Percentiles rank a stretch among this genome's conserved stretches.
phyloP scores from a whole-genome alignment of 495 filamentous ascomycete genomes.

The Aspergillus baeticus region DNA sequence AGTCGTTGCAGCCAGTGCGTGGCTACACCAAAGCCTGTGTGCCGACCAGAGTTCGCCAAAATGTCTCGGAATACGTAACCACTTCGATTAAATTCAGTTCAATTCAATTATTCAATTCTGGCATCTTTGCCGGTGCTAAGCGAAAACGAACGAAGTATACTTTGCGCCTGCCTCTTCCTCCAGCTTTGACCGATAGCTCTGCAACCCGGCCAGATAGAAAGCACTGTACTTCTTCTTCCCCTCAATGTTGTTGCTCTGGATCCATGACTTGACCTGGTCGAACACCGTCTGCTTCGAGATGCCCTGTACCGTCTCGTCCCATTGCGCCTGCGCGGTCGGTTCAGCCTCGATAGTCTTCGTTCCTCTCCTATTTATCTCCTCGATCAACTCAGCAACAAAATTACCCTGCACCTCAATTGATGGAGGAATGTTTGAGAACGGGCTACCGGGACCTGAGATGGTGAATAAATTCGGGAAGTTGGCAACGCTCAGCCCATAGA shows the following conservation, averaged over 20 bases:
- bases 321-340: slow-evolving; percentile 41
- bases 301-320: slow-evolving; percentile 36
- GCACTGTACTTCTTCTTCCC: slow-evolving; percentile 27
- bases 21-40: neutral
- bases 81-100: too few relatives aligned
- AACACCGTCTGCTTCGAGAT: slow-evolving; percentile 40
- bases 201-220: slow-evolving; percentile 20
- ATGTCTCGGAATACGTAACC: too few relatives aligned
- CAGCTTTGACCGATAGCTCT: slow-evolving; percentile 7
- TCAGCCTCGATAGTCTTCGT: slow-evolving; percentile 36
- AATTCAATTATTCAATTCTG: too few relatives aligned
- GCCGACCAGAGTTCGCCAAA: too few relatives aligned
- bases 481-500: slow-evolving; percentile 38
- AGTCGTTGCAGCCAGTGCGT: neutral
- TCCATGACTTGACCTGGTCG: slow-evolving; percentile 27
- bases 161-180: neutral
- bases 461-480: slow-evolving; percentile 39
- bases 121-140: too few relatives aligned
- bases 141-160: neutral
- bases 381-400: slow-evolving; percentile 10
- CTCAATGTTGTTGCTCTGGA: slow-evolving; percentile 36
- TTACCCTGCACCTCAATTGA: slow-evolving; percentile 42
- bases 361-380: neutral
- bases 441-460: slow-evolving; percentile 40
- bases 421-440: slow-evolving; percentile 46